These are phyloP conservation scores for Musa itinerans DNA, from an alignment of 176 grass and related monocot genomes.

Conservation along the genomic window DNA sequence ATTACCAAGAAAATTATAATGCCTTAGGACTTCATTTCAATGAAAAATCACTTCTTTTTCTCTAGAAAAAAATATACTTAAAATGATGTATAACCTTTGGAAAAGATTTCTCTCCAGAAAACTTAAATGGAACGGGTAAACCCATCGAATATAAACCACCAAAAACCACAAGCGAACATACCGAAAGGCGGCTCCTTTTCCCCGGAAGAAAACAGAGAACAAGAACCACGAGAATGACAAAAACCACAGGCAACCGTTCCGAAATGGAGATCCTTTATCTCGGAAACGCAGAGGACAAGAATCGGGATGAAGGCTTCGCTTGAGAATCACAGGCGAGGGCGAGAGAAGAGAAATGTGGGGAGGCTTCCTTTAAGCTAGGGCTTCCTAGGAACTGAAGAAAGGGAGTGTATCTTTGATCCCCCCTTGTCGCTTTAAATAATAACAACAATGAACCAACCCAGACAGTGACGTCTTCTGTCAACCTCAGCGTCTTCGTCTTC, in stretches of 20 bases:
- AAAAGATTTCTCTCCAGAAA: not conserved
- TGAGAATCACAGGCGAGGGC: not conserved
- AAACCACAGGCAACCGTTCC: not conserved
- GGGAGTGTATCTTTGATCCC: not conserved
- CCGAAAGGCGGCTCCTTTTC: not conserved
- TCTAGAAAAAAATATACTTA: not conserved
- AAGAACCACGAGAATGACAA: not conserved
- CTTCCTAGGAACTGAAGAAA: not conserved
- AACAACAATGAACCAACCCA: not conserved
- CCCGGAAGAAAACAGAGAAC: not conserved
- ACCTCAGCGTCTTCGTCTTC: not conserved
- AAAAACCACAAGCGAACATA: not conserved
- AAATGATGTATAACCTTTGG: not conserved
- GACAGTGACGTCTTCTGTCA: not conserved
- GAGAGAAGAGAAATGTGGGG: not conserved
- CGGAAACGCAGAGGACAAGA: not conserved
- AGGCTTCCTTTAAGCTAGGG: not conserved
- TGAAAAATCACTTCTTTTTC: not conserved
- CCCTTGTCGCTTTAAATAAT: not conserved
- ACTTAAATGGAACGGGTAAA: no score
- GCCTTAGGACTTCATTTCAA: not conserved
- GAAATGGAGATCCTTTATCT: not conserved
- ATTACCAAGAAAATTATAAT: not conserved
- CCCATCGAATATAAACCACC: not conserved
- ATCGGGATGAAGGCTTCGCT: not conserved